Evolutionary conservation across 108 stramenopile species (phyloP).

Genomic region (Nitzschia sp.): DNA sequence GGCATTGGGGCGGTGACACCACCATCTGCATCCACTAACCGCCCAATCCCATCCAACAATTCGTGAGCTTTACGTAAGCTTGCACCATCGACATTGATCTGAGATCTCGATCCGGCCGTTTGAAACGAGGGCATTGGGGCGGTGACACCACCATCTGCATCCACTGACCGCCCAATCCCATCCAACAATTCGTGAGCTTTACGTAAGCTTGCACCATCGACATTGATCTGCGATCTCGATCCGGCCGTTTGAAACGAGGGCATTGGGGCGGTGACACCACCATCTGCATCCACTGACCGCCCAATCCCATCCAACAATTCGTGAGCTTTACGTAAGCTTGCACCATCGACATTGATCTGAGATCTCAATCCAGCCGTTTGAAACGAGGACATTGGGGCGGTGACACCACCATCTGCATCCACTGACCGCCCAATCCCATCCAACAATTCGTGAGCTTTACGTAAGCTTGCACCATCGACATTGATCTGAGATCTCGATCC

Average conservation of each 20-base stretch:
- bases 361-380: constrained; percentile 21
- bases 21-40: background rate
- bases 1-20: background rate
- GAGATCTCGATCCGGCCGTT: constrained; percentile 21
- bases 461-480: constrained; percentile 38
- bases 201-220: constrained; percentile 34
- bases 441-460: background rate
- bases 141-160: too few relatives aligned
- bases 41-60: constrained; percentile 13
- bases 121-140: constrained; percentile 16
- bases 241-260: constrained; percentile 25
- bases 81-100: constrained; percentile 39
- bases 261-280: too few relatives aligned
- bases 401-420: background rate
- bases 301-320: constrained; percentile 19
- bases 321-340: constrained; percentile 24
- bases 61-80: constrained; percentile 24
- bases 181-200: constrained; percentile 33
- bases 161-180: background rate
- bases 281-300: too few relatives aligned
- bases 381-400: constrained; percentile 17
- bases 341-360: constrained; percentile 36
- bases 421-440: too few relatives aligned
- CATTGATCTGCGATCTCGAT: constrained; percentile 20
- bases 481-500: constrained; percentile 26